Conservation (phyloP, 192 early-diverging fungal species). For the Chytriomyces sp. region DNA sequence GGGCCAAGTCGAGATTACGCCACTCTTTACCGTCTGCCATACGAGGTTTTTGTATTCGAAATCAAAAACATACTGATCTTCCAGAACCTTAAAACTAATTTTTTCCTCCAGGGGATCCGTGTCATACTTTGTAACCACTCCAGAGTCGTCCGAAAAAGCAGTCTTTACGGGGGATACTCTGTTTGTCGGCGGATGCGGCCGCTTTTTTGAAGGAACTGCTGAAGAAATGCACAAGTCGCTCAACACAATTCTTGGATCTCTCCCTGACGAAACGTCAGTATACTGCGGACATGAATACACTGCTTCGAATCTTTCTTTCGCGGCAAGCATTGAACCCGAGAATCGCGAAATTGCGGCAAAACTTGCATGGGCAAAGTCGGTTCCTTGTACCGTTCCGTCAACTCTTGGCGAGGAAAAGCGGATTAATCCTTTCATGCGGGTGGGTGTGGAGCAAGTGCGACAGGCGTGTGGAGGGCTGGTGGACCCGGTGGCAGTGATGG, state of each 20-base stretch:
- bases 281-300: conserved; percentile 96
- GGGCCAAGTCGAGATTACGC: conserved; percentile 70
- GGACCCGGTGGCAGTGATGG: conserved; percentile 66
- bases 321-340: conserved; percentile 73
- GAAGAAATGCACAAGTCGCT: conserved; percentile 85
- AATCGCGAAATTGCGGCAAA: conserved; percentile 73
- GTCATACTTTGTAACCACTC: conserved; percentile 77
- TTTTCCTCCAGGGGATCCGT: conserved; percentile 64
- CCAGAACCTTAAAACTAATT: not conserved
- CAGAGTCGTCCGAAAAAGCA: conserved; percentile 58
- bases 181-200: conserved; percentile 81
- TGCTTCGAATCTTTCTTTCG: conserved; percentile 69
- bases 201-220: conserved; percentile 92
- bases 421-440: conserved; percentile 91
- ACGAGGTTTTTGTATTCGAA: conserved; percentile 60
- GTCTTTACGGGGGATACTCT: conserved; percentile 92
- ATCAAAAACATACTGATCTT: not conserved
- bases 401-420: conserved; percentile 86
- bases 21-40: conserved; percentile 83
- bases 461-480: conserved; percentile 24
- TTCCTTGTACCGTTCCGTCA: conserved; percentile 77
- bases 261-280: conserved; percentile 83
- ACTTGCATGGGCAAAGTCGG: conserved; percentile 58
- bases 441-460: conserved; percentile 46
- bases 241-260: conserved; percentile 63